Percentiles rank a stretch among this genome's conserved stretches.
These are phyloP conservation scores for Penicillium sp. DNA, from an alignment of 2,329 filamentous ascomycete species.

Conservation along the genomic window DNA sequence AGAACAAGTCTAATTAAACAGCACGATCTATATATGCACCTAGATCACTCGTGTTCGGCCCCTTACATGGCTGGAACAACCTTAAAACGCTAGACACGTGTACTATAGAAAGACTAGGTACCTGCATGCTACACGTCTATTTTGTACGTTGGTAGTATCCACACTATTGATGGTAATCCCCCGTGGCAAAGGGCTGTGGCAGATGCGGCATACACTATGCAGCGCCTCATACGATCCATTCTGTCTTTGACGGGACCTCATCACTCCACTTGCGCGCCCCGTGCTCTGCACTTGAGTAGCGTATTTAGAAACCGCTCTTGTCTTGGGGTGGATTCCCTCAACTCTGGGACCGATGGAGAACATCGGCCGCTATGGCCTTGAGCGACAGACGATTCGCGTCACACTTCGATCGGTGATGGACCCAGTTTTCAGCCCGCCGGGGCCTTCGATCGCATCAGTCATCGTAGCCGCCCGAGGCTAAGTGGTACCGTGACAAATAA, in stretches of 20 bases:
- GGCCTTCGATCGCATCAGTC: slow-evolving; percentile 11
- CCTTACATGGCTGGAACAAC: background rate
- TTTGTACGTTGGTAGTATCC: background rate
- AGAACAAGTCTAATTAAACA: background rate
- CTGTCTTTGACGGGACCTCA: background rate
- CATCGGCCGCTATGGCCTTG: slow-evolving; percentile 1
- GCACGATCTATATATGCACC: background rate
- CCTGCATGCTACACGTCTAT: background rate
- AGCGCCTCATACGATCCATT: background rate
- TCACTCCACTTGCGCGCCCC: background rate
- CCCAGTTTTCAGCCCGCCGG: slow-evolving; percentile 4
- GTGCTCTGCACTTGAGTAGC: background rate
- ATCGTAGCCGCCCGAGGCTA: background rate
- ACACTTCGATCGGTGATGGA: slow-evolving; percentile 15
- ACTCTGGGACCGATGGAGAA: slow-evolving; percentile 2
- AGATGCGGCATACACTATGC: background rate
- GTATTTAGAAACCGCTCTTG: slow-evolving; percentile 2
- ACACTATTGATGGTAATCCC: background rate
- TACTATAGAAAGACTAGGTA: background rate
- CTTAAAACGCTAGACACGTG: background rate
- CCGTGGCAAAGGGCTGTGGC: background rate
- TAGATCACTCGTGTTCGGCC: background rate
- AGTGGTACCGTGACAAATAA: slow-evolving; percentile 19
- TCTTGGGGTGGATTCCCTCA: background rate
- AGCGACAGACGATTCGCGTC: slow-evolving; percentile 7